These are phyloP conservation scores for Coemansia reversa DNA, from an alignment of 192 early-diverging fungal genomes.

Conservation along the genomic window DNA sequence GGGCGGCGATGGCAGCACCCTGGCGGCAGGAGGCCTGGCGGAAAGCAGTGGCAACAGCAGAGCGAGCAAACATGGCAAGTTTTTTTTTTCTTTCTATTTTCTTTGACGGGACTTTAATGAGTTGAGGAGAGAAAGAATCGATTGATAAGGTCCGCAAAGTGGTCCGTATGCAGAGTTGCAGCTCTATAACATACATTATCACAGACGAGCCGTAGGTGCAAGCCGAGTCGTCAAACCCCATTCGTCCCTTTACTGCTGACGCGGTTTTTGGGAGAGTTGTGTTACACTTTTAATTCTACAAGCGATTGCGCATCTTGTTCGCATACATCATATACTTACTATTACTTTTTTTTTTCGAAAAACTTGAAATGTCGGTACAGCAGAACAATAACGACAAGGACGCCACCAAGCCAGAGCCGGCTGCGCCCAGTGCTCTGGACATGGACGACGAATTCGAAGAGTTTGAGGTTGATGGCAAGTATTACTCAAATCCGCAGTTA, in stretches of 20 bases:
- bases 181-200: too few species aligned
- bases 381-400: slow-evolving; percentile 9
- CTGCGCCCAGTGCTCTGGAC: slow-evolving; percentile 63
- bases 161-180: not conserved
- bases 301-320: not conserved
- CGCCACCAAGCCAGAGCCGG: slow-evolving; percentile 14
- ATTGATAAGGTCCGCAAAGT: not conserved
- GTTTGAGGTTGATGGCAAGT: slow-evolving; percentile 77
- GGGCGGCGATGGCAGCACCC: slow-evolving; percentile 21
- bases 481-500: not conserved
- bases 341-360: not conserved
- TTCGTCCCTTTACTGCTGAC: not conserved
- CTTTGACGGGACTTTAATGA: not conserved
- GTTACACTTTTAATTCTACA: not conserved
- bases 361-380: slow-evolving; percentile 17
- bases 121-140: slow-evolving; percentile 5
- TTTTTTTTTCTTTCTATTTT: not conserved
- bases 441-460: slow-evolving; percentile 97
- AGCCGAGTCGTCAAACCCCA: not conserved
- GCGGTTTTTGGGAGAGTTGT: not conserved
- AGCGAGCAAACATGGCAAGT: slow-evolving; percentile 45
- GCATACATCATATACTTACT: not conserved
- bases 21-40: slow-evolving; percentile 53
- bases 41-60: slow-evolving; percentile 27
- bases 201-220: not conserved